Base-by-base conservation (phyloP, 1,139 yeast species). In the Blastobotrys aristatus region DNA sequence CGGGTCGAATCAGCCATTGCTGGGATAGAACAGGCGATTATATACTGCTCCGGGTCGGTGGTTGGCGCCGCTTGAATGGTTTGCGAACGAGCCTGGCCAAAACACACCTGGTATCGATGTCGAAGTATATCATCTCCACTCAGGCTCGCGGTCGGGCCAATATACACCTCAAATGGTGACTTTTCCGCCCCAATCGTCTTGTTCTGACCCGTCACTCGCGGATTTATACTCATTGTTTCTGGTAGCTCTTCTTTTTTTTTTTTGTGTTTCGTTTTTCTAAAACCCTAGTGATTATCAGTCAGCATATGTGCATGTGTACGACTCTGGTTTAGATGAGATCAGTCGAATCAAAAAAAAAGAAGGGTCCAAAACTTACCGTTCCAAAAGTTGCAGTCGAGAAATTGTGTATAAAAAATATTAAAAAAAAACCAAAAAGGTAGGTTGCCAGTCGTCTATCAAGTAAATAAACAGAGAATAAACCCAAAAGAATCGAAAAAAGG, bases 21-120 rank as follows among this genome's bases (percentile, higher is more conserved):
- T 24, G 60, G 60, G 20, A 56, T 57, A 30, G 29, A 35, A 20
- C n/a, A 32, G n/a, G 29, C 10, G 4, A 57, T 46, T 10, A 47
- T 37, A 43, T 42, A 53, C 37, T 57, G 44, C 26, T 46, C 32
- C 17, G 49, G 49, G 33, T 46, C 43, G 26, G 34, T 33, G 13
- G 43, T 38, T 21, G 40, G 37, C 7, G n/a, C 26, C 6, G 45
- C 44, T 21, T 20, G 36, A 10, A 32, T 43, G 17, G 37, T 31
- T 29, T 38, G 30, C 31, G 46, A 41, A 17, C 49, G n/a, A 4
- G 36, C 40, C 26, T 37, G 29, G 2, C 49, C 49, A 21, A 38
- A 40, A 32, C 29, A 10, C 13, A 41, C 10, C 24, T 46, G 46
- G 39, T 46, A 39, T 37, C 42, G 40, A 14, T 37, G 37, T 30